Evolutionary conservation across 371 early-diverging fungal genomes (phyloP).

Genomic region (Mortierella sp.): DNA sequence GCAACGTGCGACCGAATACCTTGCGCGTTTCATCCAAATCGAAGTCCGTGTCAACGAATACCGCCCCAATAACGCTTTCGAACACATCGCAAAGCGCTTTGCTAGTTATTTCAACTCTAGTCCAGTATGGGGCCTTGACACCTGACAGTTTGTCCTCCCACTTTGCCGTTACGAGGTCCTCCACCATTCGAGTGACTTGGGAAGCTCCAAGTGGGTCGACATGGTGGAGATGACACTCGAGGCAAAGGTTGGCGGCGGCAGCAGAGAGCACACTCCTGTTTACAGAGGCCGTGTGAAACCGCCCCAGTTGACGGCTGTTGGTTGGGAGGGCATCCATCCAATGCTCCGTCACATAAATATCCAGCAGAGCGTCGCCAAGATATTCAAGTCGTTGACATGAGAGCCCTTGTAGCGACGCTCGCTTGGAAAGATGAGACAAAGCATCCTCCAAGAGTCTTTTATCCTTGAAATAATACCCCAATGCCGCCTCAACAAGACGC

Average conservation of each 20-base stretch:
- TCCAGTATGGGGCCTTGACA: not conserved
- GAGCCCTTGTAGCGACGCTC: not conserved
- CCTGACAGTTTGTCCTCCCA: not conserved
- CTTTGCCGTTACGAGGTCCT: not conserved
- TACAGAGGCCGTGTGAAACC: not conserved
- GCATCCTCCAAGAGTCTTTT: not conserved
- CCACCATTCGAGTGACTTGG: not conserved
- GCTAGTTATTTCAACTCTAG: not conserved
- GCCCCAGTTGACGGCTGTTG: not conserved
- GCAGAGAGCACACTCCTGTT: not conserved
- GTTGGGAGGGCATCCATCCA: not conserved
- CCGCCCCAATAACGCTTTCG: not conserved
- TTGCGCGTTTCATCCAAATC: not conserved
- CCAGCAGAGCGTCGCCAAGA: not conserved
- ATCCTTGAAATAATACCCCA: not conserved
- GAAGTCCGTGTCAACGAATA: not conserved
- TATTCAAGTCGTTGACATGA: not conserved
- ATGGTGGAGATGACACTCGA: not conserved
- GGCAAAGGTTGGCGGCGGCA: not conserved
- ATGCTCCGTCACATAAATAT: not conserved
- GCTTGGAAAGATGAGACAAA: not conserved
- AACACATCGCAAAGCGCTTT: not conserved
- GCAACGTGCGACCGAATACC: not conserved
- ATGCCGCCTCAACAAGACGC: not conserved
- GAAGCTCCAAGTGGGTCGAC: not conserved